Evolutionary conservation across 1,284 basidiomycete genomes (phyloP), one percentile per base, ranked within the genome.

Genomic region (Trametes sp.): DNA sequence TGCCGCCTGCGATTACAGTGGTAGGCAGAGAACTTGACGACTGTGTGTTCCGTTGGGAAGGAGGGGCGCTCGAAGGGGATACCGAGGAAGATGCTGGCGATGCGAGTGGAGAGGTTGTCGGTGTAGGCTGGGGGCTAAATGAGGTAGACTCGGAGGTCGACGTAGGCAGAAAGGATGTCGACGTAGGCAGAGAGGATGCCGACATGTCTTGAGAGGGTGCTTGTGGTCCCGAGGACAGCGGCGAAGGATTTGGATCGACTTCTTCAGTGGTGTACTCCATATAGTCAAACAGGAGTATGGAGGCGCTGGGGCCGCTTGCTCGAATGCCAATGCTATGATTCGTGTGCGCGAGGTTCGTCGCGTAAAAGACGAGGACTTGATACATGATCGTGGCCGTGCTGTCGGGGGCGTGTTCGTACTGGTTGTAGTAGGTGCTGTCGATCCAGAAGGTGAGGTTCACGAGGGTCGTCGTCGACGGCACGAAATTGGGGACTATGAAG

Each of bases 401-500:
- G 45, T 57, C 54, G 2, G 54, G 54, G 16, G 21, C 41, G 45
- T 57, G 54, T 14, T 46, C 31, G 50, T 50, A 65, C 23, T 53
- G 42, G 24, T 54, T 57, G 26, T 16, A 41, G 9, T 23, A 38
- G 33, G 41, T 23, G 23, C 23, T 54, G 42, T 65, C 63, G 24
- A 65, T 26, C 0, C 31, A 26, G 61, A 63, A 63, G 14, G 44
- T 55, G 41, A 58, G 38, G 41, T 59, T 63, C 13, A 51, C 54
- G 29, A 55, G 29, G n/a, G 61, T 63, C 10, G 57, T 60, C n/a
- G 62, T 63, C 11, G 7, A 36, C 4, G 21, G 33, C 13, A 56
- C 10, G 19, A 24, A 53, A 35, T 61, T 59, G 11, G 63, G 51
- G 42, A 65, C n/a, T n/a, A 54, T 33, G 59, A 53, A 35, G 54